Base-by-base conservation (phyloP, 2,329 filamentous ascomycete genomes). In the Nemania abortiva region DNA sequence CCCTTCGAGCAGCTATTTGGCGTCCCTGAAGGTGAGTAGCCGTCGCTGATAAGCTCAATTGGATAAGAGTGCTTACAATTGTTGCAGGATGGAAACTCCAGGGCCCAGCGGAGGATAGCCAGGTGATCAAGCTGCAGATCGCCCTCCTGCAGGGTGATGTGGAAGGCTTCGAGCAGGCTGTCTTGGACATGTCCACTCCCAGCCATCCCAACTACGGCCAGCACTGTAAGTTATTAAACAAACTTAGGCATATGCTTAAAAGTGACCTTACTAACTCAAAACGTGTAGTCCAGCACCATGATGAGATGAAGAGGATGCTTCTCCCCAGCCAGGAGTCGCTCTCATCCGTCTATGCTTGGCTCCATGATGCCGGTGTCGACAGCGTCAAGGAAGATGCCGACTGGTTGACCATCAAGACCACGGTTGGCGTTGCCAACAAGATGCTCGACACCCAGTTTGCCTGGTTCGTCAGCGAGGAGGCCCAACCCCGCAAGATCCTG, bases 251-350 rank as follows among this genome's bases (percentile, higher is more conserved):
- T 55, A 4, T 13, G 20, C 50, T 15, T n/a, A 9, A 42, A 29
- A 39, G 58, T 7, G 2, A 20, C 15, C 1, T 18, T 34, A 47
- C 65, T 63, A 22, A 29, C 22, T 27, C 22, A 22, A 24, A 42
- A 61, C 11, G 27, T 56, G 13, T 18, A 71, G 69, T 73, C 68
- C 65, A 72, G 68, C 52, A 49, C 45, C 70, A 73, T n/a, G 72
- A 73, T 63, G 72, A 73, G 70, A 72, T 73, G 70, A 73, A 73
- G 68, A 64, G 70, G 34, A 73, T 73, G 72, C 70, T 73, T 37
- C 70, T 73, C 42, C 72, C 72, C 9, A 66, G 70, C 55, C 27
- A 68, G 49, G 70, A 72, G 54, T 71, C 72, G 47, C 68, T 73
- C 57, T 62, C 65, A 4, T 71, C 72, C 2, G 70, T 73, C 45